Percentiles rank a stretch among this genome's conserved stretches.
Evolutionary conservation across 768 basidiomycete genomes (phyloP).

Genomic region (Phylloporus rhodoxanthus): DNA sequence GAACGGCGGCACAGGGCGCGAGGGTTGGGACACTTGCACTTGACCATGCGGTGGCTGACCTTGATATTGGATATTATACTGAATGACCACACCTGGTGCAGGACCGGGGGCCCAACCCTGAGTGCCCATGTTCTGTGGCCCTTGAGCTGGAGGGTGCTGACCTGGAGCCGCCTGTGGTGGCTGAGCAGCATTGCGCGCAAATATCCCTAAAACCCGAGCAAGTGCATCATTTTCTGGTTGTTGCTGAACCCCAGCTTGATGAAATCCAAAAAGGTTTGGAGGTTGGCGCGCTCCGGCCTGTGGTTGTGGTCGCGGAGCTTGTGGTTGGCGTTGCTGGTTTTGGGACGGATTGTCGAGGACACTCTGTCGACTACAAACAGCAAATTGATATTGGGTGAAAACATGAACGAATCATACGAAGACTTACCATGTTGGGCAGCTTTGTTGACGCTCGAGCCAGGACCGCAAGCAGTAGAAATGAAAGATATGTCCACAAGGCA

Average conservation of each 20-base stretch:
- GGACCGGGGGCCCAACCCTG: constrained; percentile 33
- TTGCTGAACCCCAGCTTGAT: constrained; percentile 28
- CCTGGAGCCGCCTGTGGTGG: constrained; percentile 31
- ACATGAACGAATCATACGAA: constrained; percentile 3
- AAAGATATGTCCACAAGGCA: constrained; percentile 96
- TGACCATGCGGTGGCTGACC: constrained; percentile 32
- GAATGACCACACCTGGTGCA: constrained; percentile 48
- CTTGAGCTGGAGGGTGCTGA: constrained; percentile 27
- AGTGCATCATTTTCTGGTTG: constrained; percentile 35
- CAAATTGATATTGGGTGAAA: constrained; percentile 4
- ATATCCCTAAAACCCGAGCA: constrained; percentile 39
- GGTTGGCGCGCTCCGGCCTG: constrained; percentile 30
- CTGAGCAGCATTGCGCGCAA: constrained; percentile 51
- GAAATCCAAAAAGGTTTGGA: constrained; percentile 26
- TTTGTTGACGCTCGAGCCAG: constrained; percentile 98
- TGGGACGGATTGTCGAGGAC: constrained; percentile 53
- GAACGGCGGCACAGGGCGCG: constrained; percentile 47
- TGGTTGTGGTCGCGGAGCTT: constrained; percentile 19
- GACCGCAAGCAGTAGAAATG: constrained; percentile 96
- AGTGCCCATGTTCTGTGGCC: constrained; percentile 29
- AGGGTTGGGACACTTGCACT: constrained; percentile 25
- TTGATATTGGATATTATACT: constrained; percentile 62
- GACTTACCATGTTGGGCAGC: constrained; percentile 93
- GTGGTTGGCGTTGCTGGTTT: constrained; percentile 30
- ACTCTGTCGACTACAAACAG: constrained; percentile 55